Percentiles rank a stretch among this genome's conserved stretches.
phyloP scores from a whole-genome alignment of 192 early-diverging fungal genomes.

The Coemansia sp. region DNA sequence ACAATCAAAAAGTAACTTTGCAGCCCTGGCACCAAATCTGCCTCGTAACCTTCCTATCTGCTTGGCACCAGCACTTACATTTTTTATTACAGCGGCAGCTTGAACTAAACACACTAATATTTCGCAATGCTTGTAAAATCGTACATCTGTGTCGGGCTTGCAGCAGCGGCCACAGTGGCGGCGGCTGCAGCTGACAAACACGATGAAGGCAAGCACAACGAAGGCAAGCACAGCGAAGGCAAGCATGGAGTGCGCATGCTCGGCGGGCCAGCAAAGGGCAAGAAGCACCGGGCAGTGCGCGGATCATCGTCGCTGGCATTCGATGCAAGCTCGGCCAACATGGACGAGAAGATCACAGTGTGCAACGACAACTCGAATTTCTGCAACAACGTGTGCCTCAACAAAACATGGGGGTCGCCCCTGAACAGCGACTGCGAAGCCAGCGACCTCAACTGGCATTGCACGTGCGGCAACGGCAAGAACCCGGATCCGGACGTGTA shows the following conservation, averaged over 20 bases:
- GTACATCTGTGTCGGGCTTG: conserved; percentile 20
- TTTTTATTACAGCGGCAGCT: background rate
- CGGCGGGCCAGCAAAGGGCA: conserved; percentile 20
- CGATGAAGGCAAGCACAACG: conserved; percentile 5
- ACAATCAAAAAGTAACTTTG: conserved; percentile 7
- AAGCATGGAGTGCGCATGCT: conserved; percentile 26
- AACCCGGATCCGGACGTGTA: conserved; percentile 54
- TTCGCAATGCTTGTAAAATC: conserved; percentile 37
- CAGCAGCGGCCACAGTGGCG: conserved; percentile 23
- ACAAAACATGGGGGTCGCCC: conserved; percentile 54
- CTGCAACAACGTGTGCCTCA: conserved; percentile 58
- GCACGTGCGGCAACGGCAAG: conserved; percentile 57
- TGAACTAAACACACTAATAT: background rate
- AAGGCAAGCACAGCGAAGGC: background rate
- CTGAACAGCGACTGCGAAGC: conserved; percentile 55
- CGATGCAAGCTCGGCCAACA: conserved; percentile 40
- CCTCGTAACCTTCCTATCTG: background rate
- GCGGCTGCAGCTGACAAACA: no score
- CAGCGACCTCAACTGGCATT: conserved; percentile 48
- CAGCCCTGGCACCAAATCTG: background rate
- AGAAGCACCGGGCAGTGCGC: conserved; percentile 31
- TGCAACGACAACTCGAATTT: conserved; percentile 59
- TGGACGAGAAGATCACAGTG: conserved; percentile 50
- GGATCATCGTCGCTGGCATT: conserved; percentile 31
- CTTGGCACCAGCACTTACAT: background rate